Evolutionary conservation across 768 basidiomycete genomes (phyloP).

Genomic region (Xerocomus brunneocitrinus): DNA sequence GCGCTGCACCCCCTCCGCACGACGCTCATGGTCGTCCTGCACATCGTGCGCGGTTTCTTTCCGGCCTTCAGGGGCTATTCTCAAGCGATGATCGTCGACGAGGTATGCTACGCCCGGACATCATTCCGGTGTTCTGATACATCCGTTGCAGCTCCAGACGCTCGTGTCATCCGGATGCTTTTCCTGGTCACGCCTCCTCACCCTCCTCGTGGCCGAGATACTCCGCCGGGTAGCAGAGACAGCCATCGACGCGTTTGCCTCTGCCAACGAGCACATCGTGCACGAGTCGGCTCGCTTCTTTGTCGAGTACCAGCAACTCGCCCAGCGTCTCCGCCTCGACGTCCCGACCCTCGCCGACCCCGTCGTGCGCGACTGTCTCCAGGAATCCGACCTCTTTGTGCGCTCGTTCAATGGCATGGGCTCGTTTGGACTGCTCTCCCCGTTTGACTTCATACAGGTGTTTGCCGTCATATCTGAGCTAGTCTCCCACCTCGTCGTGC

Average conservation of each 20-base stretch:
- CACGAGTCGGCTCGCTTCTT: constrained; percentile 68
- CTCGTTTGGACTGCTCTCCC: constrained; percentile 75
- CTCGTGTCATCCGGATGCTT: constrained; percentile 67
- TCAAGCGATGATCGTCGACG: constrained; percentile 81
- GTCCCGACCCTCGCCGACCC: constrained; percentile 76
- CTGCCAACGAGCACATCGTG: constrained; percentile 68
- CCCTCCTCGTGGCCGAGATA: constrained; percentile 59
- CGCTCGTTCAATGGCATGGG: constrained; percentile 72
- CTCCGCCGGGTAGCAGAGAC: constrained; percentile 60
- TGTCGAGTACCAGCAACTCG: constrained; percentile 76
- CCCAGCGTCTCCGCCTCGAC: constrained; percentile 71
- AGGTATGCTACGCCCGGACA: constrained; percentile 44
- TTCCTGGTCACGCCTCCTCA: constrained; percentile 60
- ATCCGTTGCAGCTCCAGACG: constrained; percentile 53
- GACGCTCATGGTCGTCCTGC: constrained; percentile 64
- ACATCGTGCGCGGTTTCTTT: constrained; percentile 68
- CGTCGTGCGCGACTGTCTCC: constrained; percentile 68
- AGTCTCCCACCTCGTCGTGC: constrained; percentile 63
- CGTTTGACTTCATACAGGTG: constrained; percentile 73
- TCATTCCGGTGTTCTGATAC: constrained; percentile 2
- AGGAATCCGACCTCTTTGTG: constrained; percentile 82
- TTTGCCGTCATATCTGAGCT: constrained; percentile 69
- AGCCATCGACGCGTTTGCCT: constrained; percentile 69
- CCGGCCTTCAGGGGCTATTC: constrained; percentile 84
- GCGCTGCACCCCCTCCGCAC: constrained; percentile 64